Evolutionary conservation across 768 basidiomycete species (phyloP), one percentile per base, ranked within the genome.

Genomic region (Candolleomyces efflorescens): DNA sequence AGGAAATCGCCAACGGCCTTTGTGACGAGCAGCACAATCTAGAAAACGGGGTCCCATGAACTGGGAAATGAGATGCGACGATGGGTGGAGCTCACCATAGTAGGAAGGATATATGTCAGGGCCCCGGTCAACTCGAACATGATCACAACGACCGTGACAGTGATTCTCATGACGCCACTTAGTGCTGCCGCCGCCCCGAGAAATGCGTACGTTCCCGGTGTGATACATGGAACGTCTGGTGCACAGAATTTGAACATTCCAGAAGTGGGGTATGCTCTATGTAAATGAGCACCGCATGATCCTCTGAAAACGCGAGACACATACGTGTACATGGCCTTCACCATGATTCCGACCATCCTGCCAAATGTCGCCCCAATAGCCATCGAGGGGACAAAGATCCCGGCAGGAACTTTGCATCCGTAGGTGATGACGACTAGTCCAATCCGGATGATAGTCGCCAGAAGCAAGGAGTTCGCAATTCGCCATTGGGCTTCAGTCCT

Each of bases 41-140:
- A 55, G 37, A 60, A 54, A 60, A 59, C 54, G 62, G 44, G 64
- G 62, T 50, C 53, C 57, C 47, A 46, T 36, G 46, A 49, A 23
- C 26, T 20, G 43, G 17, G 20, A 50, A 46, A 15, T 20, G 20
- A 20, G 43, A 32, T 24, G 27, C 41, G 44, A 18, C 39, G 24
- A 17, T 46, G 51, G 47, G 59, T 26, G 52, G 61, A 53, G 49
- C 81, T 64, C 62, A 94, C 96, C 97, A 99, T 99, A 13, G 94
- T 95, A 5, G 97, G 97, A 24, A 99, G 74, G 63, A 98, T 95
- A 68, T 99, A 98, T 18, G 94, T 98, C 66, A 98, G 71, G 5
- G 97, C 96, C 12, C 97, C 97, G 3, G 97, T 99, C 18, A 99
- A 79, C 67, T 98, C 96, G 69, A 98, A 98, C 94, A 99, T 98